Percentiles rank a stretch among this genome's conserved stretches.
Conservation (phyloP, 371 early-diverging fungal genomes). For the Circinella umbellata region DNA sequence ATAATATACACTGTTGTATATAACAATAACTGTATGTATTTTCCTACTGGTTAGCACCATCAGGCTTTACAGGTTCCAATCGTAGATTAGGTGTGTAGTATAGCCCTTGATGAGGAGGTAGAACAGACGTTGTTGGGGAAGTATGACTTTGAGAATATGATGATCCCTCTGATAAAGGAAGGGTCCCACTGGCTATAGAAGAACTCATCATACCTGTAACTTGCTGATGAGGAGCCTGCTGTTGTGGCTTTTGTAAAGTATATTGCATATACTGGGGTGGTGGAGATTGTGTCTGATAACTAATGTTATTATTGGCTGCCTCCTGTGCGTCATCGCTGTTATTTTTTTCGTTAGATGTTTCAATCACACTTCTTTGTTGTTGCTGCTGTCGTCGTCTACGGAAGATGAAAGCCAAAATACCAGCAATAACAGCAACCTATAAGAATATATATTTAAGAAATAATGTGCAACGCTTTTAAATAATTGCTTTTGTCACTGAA, state of each 20-base stretch:
- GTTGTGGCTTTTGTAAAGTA: not conserved
- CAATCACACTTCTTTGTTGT: not conserved
- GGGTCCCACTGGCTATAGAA: not conserved
- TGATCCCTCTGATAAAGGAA: not conserved
- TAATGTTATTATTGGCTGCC: too few species aligned
- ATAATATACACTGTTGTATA: too few species aligned
- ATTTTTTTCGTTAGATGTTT: not conserved
- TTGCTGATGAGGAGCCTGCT: too few species aligned
- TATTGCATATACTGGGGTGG: not conserved
- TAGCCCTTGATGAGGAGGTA: not conserved
- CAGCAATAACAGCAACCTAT: not conserved
- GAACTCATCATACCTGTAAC: not conserved
- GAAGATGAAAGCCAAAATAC: not conserved
- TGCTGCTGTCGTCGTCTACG: not conserved
- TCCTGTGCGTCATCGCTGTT: too few species aligned
- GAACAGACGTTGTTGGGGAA: not conserved
- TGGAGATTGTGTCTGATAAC: too few species aligned
- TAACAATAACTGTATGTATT: not conserved
- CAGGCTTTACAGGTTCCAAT: conserved; percentile 1
- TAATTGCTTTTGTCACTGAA: too few species aligned
- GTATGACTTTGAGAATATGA: not conserved
- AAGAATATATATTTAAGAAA: too few species aligned
- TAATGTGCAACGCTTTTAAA: too few species aligned
- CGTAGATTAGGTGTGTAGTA: not conserved
- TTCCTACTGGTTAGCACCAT: not conserved